Evolutionary conservation across 768 basidiomycete genomes (phyloP).

Genomic region (Polyporus arcularius): DNA sequence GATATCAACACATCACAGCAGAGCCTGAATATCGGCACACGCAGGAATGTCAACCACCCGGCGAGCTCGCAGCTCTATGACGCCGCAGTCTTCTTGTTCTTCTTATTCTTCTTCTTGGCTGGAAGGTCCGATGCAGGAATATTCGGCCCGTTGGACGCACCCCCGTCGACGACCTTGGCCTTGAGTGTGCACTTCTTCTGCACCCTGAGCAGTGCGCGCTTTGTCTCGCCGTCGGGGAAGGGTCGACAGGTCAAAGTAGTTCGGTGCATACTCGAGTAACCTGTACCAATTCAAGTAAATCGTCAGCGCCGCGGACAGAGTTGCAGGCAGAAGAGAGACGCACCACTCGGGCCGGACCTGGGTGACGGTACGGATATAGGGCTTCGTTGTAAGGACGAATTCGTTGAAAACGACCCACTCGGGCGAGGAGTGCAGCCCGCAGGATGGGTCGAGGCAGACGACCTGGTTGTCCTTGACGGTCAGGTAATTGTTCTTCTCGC

Average conservation of each 20-base stretch:
- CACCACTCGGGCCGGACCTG: constrained; percentile 88
- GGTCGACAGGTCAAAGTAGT: constrained; percentile 20
- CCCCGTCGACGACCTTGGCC: constrained; percentile 13
- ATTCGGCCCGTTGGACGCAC: constrained; percentile 10
- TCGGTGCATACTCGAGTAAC: constrained; percentile 54
- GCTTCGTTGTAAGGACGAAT: constrained; percentile 88
- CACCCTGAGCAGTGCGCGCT: constrained; percentile 24
- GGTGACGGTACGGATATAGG: constrained; percentile 90
- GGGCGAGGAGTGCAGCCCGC: constrained; percentile 82
- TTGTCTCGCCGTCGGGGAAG: constrained; percentile 27
- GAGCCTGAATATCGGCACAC: too few species aligned
- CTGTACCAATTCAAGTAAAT: constrained; percentile 29
- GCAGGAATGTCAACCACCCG: too few species aligned
- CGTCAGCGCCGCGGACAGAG: neutral
- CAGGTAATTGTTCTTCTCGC: constrained; percentile 73
- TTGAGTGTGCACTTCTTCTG: constrained; percentile 23
- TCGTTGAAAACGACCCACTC: constrained; percentile 95
- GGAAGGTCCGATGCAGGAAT: neutral
- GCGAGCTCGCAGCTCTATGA: too few species aligned
- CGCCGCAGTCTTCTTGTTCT: too few species aligned
- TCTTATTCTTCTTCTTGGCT: neutral
- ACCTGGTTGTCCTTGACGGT: constrained; percentile 89
- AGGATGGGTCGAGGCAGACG: constrained; percentile 82
- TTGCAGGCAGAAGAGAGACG: neutral
- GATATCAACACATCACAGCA: too few species aligned